Conservation (phyloP, 2,329 filamentous ascomycete genomes). For the Fusarium protoensiforme region DNA sequence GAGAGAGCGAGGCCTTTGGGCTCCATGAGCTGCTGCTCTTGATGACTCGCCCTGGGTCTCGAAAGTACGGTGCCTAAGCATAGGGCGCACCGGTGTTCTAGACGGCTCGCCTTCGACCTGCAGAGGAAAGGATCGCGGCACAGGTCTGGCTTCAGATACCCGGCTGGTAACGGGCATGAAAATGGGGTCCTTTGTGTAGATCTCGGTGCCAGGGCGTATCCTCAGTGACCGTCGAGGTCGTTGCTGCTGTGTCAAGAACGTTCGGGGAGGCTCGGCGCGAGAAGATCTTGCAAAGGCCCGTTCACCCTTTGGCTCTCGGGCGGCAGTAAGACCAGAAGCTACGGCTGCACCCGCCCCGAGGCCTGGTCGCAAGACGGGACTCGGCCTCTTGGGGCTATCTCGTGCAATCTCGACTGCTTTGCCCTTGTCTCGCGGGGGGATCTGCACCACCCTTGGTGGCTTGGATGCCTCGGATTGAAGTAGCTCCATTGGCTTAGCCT, state of each 20-base stretch:
- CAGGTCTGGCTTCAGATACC: slow-evolving; percentile 17
- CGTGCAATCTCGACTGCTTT: slow-evolving; percentile 14
- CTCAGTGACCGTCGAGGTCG: slow-evolving; percentile 30
- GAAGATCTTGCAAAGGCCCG: slow-evolving; percentile 9
- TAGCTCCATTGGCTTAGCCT: slow-evolving; percentile 10
- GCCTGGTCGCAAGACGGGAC: slow-evolving; percentile 15
- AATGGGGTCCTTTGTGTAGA: slow-evolving; percentile 42
- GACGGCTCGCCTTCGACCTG: slow-evolving; percentile 21
- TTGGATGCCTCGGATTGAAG: slow-evolving; percentile 7
- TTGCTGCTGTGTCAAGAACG: slow-evolving; percentile 39
- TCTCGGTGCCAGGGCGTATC: slow-evolving; percentile 37
- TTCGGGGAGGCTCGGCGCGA: slow-evolving; percentile 35
- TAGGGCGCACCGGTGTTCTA: slow-evolving; percentile 14
- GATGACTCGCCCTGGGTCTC: slow-evolving; percentile 27
- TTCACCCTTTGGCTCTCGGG: slow-evolving; percentile 18
- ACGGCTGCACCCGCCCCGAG: background rate
- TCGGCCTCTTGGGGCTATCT: slow-evolving; percentile 23
- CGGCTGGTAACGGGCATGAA: slow-evolving; percentile 37
- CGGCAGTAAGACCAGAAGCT: background rate
- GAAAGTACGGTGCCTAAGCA: slow-evolving; percentile 13
- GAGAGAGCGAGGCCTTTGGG: slow-evolving; percentile 25
- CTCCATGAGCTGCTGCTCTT: background rate
- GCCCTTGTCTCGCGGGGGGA: slow-evolving; percentile 32
- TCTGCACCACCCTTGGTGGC: slow-evolving; percentile 29
- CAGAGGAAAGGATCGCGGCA: slow-evolving; percentile 21